A percentile compares a stretch with the other conserved stretches of the same genome.
Conservation (phyloP, 169 alveolate genomes). For the Plasmodium gonderi region DNA sequence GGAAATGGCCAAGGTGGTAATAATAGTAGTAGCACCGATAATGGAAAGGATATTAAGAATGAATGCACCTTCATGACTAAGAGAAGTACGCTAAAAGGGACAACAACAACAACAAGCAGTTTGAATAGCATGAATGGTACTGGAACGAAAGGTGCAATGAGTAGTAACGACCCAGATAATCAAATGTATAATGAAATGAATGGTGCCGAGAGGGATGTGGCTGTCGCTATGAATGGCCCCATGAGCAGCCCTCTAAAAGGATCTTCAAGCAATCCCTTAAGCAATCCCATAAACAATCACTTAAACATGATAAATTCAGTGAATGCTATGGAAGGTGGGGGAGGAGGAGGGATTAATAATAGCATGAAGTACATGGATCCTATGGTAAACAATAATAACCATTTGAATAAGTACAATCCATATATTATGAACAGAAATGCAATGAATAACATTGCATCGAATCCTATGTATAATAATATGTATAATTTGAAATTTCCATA, state of each 20-base stretch:
- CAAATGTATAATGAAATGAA: not conserved
- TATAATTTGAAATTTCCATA: conserved; percentile 53
- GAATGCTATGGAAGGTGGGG: not conserved
- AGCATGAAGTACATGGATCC: conserved; percentile 4
- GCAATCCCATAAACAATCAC: not conserved
- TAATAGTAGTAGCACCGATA: not conserved
- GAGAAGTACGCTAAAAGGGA: not conserved
- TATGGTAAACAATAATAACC: not conserved
- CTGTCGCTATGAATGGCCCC: too few relatives aligned
- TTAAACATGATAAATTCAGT: not conserved
- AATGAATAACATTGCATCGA: not conserved
- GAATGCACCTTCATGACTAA: not conserved
- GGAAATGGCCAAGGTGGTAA: not conserved
- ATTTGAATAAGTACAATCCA: conserved; percentile 15
- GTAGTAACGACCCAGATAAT: not conserved
- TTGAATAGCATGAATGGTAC: not conserved
- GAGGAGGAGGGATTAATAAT: not conserved
- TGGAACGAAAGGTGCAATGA: not conserved
- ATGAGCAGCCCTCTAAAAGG: not conserved
- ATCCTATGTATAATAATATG: conserved; percentile 16
- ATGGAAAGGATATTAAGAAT: not conserved
- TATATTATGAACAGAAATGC: conserved; percentile 4
- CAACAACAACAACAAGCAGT: not conserved
- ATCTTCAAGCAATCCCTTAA: not conserved
- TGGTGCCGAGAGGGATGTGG: not conserved